Percentiles rank a stretch among this genome's conserved stretches.
Evolutionary conservation across 306 rosid species (phyloP).

Genomic region (Corylus heterophylla): DNA sequence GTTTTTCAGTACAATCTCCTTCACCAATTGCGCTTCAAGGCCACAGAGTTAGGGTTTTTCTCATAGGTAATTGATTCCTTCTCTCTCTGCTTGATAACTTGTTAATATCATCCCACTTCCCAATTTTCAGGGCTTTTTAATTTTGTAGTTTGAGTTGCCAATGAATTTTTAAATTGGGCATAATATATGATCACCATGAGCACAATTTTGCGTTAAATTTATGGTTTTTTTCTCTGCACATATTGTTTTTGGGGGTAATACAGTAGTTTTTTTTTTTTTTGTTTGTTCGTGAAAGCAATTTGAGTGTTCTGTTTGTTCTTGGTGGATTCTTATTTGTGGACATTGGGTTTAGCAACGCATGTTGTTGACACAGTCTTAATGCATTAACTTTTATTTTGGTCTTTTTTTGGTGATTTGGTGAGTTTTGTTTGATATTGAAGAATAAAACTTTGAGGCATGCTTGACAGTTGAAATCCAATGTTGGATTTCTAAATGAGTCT

Average conservation of each 20-base stretch:
- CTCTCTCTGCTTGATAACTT: background rate
- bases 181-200: background rate
- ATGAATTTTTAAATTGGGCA: background rate
- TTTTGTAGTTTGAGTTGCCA: background rate
- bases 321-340: constrained; percentile 1
- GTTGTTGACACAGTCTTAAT: background rate
- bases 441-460: background rate
- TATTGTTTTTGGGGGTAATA: background rate
- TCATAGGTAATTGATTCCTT: constrained; percentile 2
- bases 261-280: background rate
- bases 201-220: background rate
- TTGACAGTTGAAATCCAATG: background rate
- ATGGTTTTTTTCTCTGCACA: background rate
- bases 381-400: background rate
- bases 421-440: background rate
- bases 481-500: background rate
- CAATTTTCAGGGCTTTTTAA: background rate
- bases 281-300: background rate
- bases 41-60: background rate
- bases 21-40: background rate
- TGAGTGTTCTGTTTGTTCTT: background rate
- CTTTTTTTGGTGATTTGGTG: background rate
- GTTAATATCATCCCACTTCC: background rate
- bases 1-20: background rate
- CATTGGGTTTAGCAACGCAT: background rate